phyloP scores from a whole-genome alignment of 495 filamentous ascomycete genomes.

The Neohortaea acidophila region DNA sequence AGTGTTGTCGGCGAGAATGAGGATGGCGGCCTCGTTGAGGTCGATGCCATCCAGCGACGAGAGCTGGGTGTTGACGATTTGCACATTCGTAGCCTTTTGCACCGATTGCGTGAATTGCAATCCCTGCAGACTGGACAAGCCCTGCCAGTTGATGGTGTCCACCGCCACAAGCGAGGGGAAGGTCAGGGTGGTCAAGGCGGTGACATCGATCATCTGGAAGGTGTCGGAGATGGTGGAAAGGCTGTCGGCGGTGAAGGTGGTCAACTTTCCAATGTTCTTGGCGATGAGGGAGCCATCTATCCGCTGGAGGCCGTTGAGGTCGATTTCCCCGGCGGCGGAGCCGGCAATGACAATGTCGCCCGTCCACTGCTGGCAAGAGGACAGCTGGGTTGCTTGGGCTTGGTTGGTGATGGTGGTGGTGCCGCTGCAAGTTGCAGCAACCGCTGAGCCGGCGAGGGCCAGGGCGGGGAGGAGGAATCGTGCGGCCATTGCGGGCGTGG shows the following conservation, averaged over 20 bases:
- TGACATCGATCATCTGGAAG: conserved; percentile 53
- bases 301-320: conserved; percentile 39
- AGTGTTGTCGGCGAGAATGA: conserved; percentile 27
- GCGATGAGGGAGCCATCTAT: conserved; percentile 56
- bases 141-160: conserved; percentile 49
- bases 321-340: conserved; percentile 35
- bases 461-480: conserved; percentile 60
- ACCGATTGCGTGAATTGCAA: conserved; percentile 45
- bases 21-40: conserved; percentile 47
- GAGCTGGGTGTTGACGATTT: conserved; percentile 73
- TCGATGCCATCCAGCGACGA: conserved; percentile 61
- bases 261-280: conserved; percentile 43
- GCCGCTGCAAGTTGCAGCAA: conserved; percentile 41
- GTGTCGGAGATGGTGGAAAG: conserved; percentile 40
- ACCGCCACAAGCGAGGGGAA: conserved; percentile 49
- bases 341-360: conserved; percentile 55
- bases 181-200: conserved; percentile 45
- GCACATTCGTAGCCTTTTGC: conserved; percentile 43
- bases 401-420: conserved; percentile 46
- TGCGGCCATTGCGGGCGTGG: conserved; percentile 48
- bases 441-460: conserved; percentile 46
- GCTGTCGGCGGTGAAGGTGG: conserved; percentile 35
- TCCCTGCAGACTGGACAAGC: conserved; percentile 53
- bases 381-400: conserved; percentile 55
- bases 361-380: conserved; percentile 49